Evolutionary conservation across 2,329 filamentous ascomycete species (phyloP).

Genomic region (Macrophomina tecta): DNA sequence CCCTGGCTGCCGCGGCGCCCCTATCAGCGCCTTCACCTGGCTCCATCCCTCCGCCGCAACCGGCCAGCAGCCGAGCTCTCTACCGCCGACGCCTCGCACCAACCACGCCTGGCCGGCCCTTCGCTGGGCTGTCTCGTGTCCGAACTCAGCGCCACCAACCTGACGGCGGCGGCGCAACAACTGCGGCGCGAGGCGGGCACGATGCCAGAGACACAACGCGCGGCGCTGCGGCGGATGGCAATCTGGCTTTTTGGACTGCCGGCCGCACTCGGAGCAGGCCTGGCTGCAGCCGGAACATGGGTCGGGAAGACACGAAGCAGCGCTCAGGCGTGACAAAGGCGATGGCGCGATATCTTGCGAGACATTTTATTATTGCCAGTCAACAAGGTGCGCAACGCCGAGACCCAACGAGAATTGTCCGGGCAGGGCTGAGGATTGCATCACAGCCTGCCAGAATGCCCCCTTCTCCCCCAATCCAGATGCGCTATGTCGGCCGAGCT

Average conservation of each 20-base stretch:
- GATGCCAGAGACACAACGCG: neutral
- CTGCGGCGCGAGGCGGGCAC: neutral
- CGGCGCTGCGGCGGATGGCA: neutral
- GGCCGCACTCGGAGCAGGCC: neutral
- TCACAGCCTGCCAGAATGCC: neutral
- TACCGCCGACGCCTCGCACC: neutral
- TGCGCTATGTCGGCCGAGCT: constrained; percentile 11
- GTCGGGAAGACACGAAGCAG: neutral
- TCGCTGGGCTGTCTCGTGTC: neutral
- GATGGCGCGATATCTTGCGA: neutral
- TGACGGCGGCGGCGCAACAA: neutral
- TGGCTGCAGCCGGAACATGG: neutral
- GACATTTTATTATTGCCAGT: neutral
- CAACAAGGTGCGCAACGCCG: neutral
- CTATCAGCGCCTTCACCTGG: neutral
- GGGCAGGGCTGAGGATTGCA: constrained; percentile 10
- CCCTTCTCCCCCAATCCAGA: neutral
- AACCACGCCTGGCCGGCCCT: neutral
- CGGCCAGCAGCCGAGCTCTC: neutral
- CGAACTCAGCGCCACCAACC: neutral
- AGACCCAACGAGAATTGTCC: constrained; percentile 17
- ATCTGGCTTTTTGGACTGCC: neutral
- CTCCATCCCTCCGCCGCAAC: neutral
- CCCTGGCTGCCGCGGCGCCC: neutral
- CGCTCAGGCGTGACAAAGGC: neutral